Evolutionary conservation across 2,329 filamentous ascomycete genomes (phyloP), one percentile per base, ranked within the genome.

Genomic region (Teratosphaeria gauchensis): DNA sequence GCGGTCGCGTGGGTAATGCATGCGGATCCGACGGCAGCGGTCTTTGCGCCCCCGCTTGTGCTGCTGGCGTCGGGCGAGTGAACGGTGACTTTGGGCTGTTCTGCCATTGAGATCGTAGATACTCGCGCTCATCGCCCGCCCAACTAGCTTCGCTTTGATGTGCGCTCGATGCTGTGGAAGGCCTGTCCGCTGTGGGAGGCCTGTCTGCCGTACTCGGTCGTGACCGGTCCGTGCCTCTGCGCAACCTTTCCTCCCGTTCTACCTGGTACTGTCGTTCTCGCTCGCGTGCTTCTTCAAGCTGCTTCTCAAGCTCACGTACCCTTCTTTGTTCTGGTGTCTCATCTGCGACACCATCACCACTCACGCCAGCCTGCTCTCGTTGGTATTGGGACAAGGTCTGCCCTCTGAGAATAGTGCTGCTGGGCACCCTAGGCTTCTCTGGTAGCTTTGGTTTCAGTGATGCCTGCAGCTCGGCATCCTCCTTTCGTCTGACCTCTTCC

Each of bases 351-450:
- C 58, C 67, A 64, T 57, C 69, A 55, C 64, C 66, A 8, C 68
- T 72, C 31, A 30, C 24, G 8, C 28, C 28, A 24, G 12, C 48
- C 69, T 88, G 84, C 64, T 90, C 86, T 21, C 86, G 84, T 71
- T 90, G 87, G 71, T 96, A 95, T 70, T 96, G 88, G 69, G 89
- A 92, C 55, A 95, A 80, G 66, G 87, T 92, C 69, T 96, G 91
- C 2, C 91, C 91, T 61, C 86, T 87, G 24, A 96, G 78, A 62
- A 86, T 83, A 42, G 81, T 79, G 66, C 62, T 65, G 32, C 65
- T 67, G 30, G 65, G 61, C 53, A 69, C 64, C 46, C 64, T 59
- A 31, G 68, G 67, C 83, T 86, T 62, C 77, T 59, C 82, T 79
- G 66, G 80, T 79, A 54, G 87, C 88, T 59, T 86, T 79, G 54